Evolutionary conservation across 2,329 filamentous ascomycete genomes (phyloP), one percentile per base, ranked within the genome.

Genomic region (Penicillium sp.): DNA sequence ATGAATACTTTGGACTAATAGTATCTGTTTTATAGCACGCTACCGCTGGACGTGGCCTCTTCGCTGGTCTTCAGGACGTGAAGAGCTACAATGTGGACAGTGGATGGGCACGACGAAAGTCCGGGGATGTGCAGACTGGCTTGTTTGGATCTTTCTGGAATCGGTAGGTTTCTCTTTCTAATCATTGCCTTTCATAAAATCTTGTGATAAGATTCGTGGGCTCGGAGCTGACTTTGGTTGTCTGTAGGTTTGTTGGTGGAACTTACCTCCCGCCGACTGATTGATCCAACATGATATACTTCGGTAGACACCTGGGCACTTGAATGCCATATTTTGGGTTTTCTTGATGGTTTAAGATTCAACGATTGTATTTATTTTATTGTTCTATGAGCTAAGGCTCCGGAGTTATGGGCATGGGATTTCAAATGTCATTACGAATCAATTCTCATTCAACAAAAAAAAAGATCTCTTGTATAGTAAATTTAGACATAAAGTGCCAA

Each of bases 61-160:
- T 75, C 51, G 71, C 72, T 31, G 72, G 72, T 4, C 63, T 75
- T 2, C 72, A 75, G 51, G 72, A 75, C 33, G 61, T 63, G 12
- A 75, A 75, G 55, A 65, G 68, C 55, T 75, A 75, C 50, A 73
- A 73, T 11, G 72, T 75, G 20, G 71, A 74, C 2, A 51, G 57
- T 2, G 72, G 72, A 33, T 75, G 70, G 70, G 72, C 72, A 6
- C 64, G 66, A 22, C 67, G 72, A 23, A 63, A 59, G 35, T 56
- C 63, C 3, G 47, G 48, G 8, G 53, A 65, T 18, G 40, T 49
- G 3, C 57, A 52, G 22, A 47, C 49, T 43, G 61, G 62, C 3
- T 40, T 66, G 7, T 20, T 66, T 20, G 56, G 52, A 14, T 54
- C 56, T 4, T 7, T 66, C 11, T 67, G 57, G 58, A 63, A 47